Base-by-base conservation (phyloP, 139 green algal genomes). In the Pseudopediastrum boryanum region DNA sequence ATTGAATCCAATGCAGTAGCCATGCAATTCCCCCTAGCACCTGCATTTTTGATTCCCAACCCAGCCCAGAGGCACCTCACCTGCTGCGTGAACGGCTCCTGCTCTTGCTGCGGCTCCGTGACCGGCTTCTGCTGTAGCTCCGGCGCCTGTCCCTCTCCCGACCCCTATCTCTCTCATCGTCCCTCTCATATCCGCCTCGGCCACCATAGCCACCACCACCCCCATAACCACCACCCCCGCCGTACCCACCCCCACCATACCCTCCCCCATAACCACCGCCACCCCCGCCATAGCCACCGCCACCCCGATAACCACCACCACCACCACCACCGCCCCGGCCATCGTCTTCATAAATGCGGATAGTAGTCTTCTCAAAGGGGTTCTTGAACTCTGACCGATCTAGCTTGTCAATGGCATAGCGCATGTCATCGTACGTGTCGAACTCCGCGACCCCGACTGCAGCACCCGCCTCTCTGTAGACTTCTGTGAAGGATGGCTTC, bases 381-480 rank as follows among this genome's bases (percentile, higher is more conserved):
- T 98, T 97, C 42, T 83, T 84, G 87, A 98, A 98, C 85, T 95
- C 90, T 36, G 88, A 90, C 72, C 86, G 75, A 63, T 94, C 89
- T 64, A 94, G 83, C 80, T 92, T 92, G 56, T 85, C 75, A 31
- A 94, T 80, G 0, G 87, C 89, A 1, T 80, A 75, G 42, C 83
- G 78, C 89, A 94, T 89, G 71, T 94, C 90, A 16, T 88, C 82
- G 19, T 56, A 38, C 8, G 71, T 74, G 7, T 87, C 82, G 68
- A 87, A 93, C 65, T 94, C 90, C 0, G 92, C 88, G 10, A 94
- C 77, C 61, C 90, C 90, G 27, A 89, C 33, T 25, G 84, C 70
- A 23, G 80, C 83, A 12, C 82, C 85, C 6, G 85, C 75, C 61
- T 93, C 87, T 41, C 83, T 80, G 44, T 86, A 85, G 12, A 95